Evolutionary conservation across 78 protist genomes (phyloP), one percentile per base, ranked within the genome.

Genomic region (Monocercomonoides exilis): DNA sequence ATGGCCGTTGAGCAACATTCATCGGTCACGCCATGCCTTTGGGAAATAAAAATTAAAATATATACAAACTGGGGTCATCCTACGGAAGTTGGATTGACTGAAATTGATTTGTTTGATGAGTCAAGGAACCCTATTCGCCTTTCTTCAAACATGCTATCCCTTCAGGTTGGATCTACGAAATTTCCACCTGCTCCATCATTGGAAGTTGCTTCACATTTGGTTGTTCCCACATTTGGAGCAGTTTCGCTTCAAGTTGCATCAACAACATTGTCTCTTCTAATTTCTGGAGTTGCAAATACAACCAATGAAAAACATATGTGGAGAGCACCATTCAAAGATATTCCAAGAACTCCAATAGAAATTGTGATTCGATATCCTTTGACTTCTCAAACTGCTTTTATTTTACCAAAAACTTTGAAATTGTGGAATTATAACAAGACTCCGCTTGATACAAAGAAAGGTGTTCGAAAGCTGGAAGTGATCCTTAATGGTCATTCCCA

Each of bases 61-160:
- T 43, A 32, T 11, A 29, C 41, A 43, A 80, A 80, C 45, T 80
- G 84, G 84, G 84, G 84, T 6, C 81, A 80, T 80, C 81, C 84
- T 32, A 29, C 41, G 6, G 41, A 43, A 11, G 84, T 80, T 36
- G 84, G 84, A 43, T 43, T 80, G 41, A 80, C 6, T 80, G 84
- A 6, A 11, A 80, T 80, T 29, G 44, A 80, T 6, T 11, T 80
- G 6, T 42, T 80, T 11, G 6, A 29, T 29, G 21, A 42, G 41
- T 29, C 6, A 43, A 21, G 84, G 11, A 80, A 6, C 45, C 11
- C 11, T 29, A 29, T 80, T 80, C 11, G 38, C 70, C 70, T 54
- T 11, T 54, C 70, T 11, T 29, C 11, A 54, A 21, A 11, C 11
- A 11, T 11, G 21, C 21, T 54, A 11, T 54, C 70, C 70, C 70